These are phyloP conservation scores for Fusarium haematococcum DNA, from an alignment of 2,329 filamentous ascomycete species.

Conservation along the genomic window DNA sequence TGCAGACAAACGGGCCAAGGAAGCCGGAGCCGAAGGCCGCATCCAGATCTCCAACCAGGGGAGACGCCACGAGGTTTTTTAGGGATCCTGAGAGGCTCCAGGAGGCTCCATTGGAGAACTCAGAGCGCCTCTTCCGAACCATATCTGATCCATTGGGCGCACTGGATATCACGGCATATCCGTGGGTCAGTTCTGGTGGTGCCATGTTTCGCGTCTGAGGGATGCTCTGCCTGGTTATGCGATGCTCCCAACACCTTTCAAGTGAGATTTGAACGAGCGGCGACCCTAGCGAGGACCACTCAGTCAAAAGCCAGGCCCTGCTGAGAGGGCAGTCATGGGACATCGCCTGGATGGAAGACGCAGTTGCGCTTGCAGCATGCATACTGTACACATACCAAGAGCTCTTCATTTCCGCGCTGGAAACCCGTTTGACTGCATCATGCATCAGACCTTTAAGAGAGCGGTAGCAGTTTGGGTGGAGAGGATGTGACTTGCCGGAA, in stretches of 20 bases:
- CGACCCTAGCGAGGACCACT: neutral
- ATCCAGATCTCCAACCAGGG: conserved; percentile 8
- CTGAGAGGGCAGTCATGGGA: neutral
- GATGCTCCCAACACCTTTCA: neutral
- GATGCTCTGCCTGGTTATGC: neutral
- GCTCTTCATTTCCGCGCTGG: conserved; percentile 1
- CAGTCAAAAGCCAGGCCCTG: neutral
- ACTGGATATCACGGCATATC: conserved; percentile 4
- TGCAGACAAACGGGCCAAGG: conserved; percentile 15
- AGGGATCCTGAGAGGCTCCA: conserved; percentile 12
- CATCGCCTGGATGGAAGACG: conserved; percentile 1
- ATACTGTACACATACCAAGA: neutral
- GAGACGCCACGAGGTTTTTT: conserved; percentile 23
- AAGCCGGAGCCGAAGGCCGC: conserved; percentile 6
- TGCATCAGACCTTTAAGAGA: neutral
- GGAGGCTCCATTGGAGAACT: conserved; percentile 7
- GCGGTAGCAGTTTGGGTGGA: conserved; percentile 17
- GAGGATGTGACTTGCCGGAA: conserved; percentile 15
- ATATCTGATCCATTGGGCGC: neutral
- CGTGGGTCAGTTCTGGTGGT: neutral
- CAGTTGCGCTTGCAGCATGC: conserved; percentile 8
- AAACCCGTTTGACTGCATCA: conserved; percentile 11
- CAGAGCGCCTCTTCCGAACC: conserved; percentile 7
- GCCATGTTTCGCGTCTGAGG: conserved; percentile 1
- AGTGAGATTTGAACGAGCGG: neutral